Evolutionary conservation across 805 yeast species (phyloP).

Genomic region (Kregervanrija fluxuum): DNA sequence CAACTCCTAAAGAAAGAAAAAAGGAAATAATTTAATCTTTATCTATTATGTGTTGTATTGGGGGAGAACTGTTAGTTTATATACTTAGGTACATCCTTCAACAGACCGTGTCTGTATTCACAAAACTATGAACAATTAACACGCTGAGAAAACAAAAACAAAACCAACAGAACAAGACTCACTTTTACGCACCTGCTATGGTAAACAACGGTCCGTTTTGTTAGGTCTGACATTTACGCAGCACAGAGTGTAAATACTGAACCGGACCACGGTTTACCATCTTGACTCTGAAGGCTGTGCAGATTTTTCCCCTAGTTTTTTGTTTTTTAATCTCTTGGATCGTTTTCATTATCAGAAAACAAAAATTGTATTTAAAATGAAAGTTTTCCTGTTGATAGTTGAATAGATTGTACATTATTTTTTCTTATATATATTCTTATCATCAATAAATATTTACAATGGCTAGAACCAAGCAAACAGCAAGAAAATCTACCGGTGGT

Average conservation of each 20-base stretch:
- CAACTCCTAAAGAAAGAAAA: constrained; percentile 6
- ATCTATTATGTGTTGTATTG: no score
- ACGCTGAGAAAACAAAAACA: no score
- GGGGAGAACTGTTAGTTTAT: no score
- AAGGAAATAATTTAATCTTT: no score
- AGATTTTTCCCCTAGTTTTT: background rate
- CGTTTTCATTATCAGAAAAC: background rate
- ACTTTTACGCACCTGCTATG: background rate
- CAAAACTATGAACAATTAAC: no score
- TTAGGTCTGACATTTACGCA: constrained; percentile 4
- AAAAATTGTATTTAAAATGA: background rate
- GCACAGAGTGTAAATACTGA: background rate
- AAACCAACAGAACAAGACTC: no score
- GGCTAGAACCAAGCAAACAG: constrained; percentile 94
- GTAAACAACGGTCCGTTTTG: background rate
- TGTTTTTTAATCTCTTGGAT: no score
- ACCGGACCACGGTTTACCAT: background rate
- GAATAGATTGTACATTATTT: background rate
- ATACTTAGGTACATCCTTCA: no score
- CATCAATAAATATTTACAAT: constrained; percentile 29
- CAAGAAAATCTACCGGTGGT: constrained; percentile 94
- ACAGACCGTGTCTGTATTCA: no score
- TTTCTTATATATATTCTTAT: background rate
- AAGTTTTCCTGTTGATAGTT: background rate
- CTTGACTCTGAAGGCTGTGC: background rate